These are phyloP conservation scores for Myrica gale DNA, from an alignment of 306 rosid genomes.

Conservation along the genomic window DNA sequence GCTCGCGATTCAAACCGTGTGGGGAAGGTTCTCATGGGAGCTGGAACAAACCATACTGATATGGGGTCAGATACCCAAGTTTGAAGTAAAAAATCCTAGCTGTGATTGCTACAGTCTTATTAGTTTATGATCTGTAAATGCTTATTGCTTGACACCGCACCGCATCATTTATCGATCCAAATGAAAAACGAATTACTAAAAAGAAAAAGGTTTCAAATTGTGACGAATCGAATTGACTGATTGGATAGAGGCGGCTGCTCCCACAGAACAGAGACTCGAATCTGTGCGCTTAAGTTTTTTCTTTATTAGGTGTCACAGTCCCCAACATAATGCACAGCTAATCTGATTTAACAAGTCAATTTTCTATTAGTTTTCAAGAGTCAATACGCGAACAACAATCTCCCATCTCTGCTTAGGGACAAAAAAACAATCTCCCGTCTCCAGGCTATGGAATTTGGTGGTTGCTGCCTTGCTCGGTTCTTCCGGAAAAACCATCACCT, in stretches of 20 bases:
- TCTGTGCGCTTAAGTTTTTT: constrained; percentile 12
- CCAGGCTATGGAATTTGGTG: constrained; percentile 19
- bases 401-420: too few species aligned
- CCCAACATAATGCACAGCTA: constrained; percentile 14
- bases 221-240: constrained; percentile 22
- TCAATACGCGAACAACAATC: constrained; percentile 21
- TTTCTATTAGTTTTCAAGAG: constrained; percentile 23
- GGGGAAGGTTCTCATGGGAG: neutral
- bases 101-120: too few species aligned
- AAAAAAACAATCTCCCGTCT: constrained; percentile 9
- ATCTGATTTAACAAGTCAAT: constrained; percentile 4
- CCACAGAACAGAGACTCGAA: neutral
- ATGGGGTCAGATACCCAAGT: too few species aligned
- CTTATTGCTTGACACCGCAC: neutral
- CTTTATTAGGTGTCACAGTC: constrained; percentile 27
- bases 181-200: neutral
- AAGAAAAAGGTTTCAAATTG: constrained; percentile 7
- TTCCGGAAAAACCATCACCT: constrained; percentile 15
- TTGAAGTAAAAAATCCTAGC: too few species aligned
- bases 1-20: neutral
- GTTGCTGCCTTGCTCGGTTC: neutral
- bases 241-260: constrained; percentile 20
- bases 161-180: constrained; percentile 5
- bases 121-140: too few species aligned
- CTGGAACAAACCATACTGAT: neutral